Evolutionary conservation across 2,329 filamentous ascomycete genomes (phyloP).

Genomic region (Penicillium hordei): DNA sequence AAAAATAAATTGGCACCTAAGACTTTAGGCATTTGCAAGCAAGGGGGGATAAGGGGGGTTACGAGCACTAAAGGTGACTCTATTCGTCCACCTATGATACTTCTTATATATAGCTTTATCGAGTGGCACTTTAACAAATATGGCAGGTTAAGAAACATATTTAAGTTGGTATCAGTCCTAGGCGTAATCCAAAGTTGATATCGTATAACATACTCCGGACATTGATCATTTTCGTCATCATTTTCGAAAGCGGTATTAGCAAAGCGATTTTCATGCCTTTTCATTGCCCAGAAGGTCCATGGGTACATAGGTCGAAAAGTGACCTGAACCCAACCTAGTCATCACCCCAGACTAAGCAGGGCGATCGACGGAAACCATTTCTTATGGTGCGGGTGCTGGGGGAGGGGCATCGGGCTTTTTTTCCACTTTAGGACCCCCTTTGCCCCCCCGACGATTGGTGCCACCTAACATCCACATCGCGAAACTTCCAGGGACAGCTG

Average conservation of each 20-base stretch:
- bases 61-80: not conserved
- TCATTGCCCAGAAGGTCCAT: not conserved
- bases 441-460: constrained; percentile 28
- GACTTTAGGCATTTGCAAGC: too few species aligned
- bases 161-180: not conserved
- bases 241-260: not conserved
- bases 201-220: not conserved
- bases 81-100: not conserved
- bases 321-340: not conserved
- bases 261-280: not conserved
- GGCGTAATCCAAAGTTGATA: not conserved
- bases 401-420: constrained; percentile 46
- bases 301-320: not conserved
- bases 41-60: too few species aligned
- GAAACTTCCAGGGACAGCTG: constrained; percentile 35
- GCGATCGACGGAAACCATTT: not conserved
- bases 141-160: not conserved
- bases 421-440: constrained; percentile 46
- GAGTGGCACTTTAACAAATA: not conserved
- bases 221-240: constrained; percentile 1
- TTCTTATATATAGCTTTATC: not conserved
- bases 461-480: constrained; percentile 48
- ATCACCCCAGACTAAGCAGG: not conserved
- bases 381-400: constrained; percentile 15
- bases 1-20: too few species aligned